Percentiles rank a stretch among this genome's conserved stretches.
These are phyloP conservation scores for Cubamyces lactineus DNA, from an alignment of 768 basidiomycete genomes.

Conservation along the genomic window DNA sequence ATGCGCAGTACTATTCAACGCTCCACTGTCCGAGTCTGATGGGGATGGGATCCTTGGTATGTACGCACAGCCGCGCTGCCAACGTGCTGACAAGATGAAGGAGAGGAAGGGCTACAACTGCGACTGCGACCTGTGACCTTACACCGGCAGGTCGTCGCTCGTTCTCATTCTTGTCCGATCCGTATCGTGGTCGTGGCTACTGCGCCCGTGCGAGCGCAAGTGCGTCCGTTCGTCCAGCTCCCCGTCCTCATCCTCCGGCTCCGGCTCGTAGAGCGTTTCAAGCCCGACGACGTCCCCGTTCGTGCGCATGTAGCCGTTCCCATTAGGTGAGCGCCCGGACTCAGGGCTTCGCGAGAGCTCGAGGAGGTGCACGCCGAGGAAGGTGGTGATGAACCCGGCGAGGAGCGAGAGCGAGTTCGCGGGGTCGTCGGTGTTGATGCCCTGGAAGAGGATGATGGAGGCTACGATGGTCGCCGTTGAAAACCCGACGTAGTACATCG, in stretches of 20 bases:
- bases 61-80: background rate
- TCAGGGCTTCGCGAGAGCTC: conserved; percentile 69
- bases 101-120: too few relatives aligned
- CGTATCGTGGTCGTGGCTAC: conserved; percentile 7
- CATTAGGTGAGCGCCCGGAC: background rate
- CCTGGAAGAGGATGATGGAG: conserved; percentile 95
- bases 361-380: conserved; percentile 93
- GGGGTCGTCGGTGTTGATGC: conserved; percentile 87
- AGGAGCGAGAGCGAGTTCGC: conserved; percentile 86
- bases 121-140: background rate
- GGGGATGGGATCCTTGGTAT: background rate
- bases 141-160: conserved; percentile 11
- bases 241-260: conserved; percentile 21
- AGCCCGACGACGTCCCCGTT: conserved; percentile 22
- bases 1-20: background rate
- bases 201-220: conserved; percentile 9
- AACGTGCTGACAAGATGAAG: background rate
- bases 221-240: conserved; percentile 20
- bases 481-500: conserved; percentile 98
- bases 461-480: conserved; percentile 92
- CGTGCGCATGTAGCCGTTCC: conserved; percentile 19
- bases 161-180: background rate
- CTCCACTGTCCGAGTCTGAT: background rate
- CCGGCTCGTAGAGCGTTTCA: conserved; percentile 22
- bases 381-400: conserved; percentile 89